A percentile compares a stretch with the other conserved stretches of the same genome.
Conservation (phyloP, 1,139 yeast species). For the Hanseniaspora gamundiae region DNA sequence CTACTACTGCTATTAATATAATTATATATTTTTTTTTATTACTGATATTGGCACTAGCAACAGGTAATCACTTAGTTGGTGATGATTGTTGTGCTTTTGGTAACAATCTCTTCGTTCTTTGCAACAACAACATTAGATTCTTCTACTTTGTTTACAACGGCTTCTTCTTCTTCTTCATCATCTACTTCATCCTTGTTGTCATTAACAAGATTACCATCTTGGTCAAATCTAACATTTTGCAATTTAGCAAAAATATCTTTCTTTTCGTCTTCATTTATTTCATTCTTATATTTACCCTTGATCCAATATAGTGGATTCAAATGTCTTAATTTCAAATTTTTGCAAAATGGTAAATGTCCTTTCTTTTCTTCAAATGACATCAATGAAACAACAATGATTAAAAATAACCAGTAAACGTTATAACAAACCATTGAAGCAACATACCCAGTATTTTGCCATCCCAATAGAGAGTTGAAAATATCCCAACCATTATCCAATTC, state of each 20-base stretch:
- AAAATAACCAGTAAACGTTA: slow-evolving; percentile 67
- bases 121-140: not conserved
- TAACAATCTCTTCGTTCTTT: not conserved
- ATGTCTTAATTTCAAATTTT: slow-evolving; percentile 38
- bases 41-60: no score
- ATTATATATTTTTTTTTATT: no score
- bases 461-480: slow-evolving; percentile 73
- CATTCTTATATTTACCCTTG: slow-evolving; percentile 53
- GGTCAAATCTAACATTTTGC: slow-evolving; percentile 26
- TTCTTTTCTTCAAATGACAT: slow-evolving; percentile 63
- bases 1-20: no score
- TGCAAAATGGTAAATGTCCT: slow-evolving; percentile 50
- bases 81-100: no score
- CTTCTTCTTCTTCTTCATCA: slow-evolving; percentile 6
- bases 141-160: not conserved
- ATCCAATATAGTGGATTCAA: slow-evolving; percentile 64
- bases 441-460: slow-evolving; percentile 91
- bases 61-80: no score
- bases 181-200: slow-evolving; percentile 5
- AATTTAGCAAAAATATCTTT: slow-evolving; percentile 40
- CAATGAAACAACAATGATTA: slow-evolving; percentile 32
- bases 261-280: slow-evolving; percentile 41
- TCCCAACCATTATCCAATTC: slow-evolving; percentile 86
- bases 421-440: slow-evolving; percentile 77
- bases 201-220: slow-evolving; percentile 21